A percentile compares a stretch with the other conserved stretches of the same genome.
phyloP scores from a whole-genome alignment of 805 yeast species.

The Isabelozyma pseudorhagii region DNA sequence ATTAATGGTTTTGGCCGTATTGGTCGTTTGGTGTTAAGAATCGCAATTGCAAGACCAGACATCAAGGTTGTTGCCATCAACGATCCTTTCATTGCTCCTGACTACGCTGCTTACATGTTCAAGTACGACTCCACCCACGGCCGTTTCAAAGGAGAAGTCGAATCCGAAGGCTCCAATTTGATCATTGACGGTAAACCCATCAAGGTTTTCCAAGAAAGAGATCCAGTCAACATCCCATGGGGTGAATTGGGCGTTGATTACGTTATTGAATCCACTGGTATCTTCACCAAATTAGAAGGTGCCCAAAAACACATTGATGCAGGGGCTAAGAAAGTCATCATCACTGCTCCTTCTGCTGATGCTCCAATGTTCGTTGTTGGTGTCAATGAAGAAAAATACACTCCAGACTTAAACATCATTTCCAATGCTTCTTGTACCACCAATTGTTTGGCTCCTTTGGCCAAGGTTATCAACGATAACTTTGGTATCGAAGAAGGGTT shows the following conservation, averaged over 20 bases:
- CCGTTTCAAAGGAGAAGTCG: constrained; percentile 26
- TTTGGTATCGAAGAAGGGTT: constrained; percentile 35
- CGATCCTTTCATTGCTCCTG: constrained; percentile 33
- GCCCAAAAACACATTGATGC: constrained; percentile 35
- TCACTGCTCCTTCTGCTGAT: constrained; percentile 34
- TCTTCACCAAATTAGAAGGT: constrained; percentile 32
- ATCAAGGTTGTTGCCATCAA: constrained; percentile 30
- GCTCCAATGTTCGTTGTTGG: constrained; percentile 37
- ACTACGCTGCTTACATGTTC: constrained; percentile 36
- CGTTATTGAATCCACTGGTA: constrained; percentile 35
- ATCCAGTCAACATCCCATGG: constrained; percentile 33
- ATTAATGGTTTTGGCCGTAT: constrained; percentile 37
- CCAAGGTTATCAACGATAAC: constrained; percentile 33
- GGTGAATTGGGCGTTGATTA: constrained; percentile 29
- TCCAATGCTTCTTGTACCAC: constrained; percentile 38
- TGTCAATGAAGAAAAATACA: constrained; percentile 31
- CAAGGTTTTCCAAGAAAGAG: constrained; percentile 31
- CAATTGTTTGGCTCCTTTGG: constrained; percentile 36
- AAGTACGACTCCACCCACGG: constrained; percentile 37
- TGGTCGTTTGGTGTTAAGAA: constrained; percentile 33
- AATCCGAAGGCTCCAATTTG: constrained; percentile 18
- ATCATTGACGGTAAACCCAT: constrained; percentile 26
- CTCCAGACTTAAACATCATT: constrained; percentile 28
- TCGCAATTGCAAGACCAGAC: constrained; percentile 29
- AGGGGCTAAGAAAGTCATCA: constrained; percentile 34